phyloP scores from a whole-genome alignment of 352 stramenopile genomes.

The Phytophthora podocarpi region DNA sequence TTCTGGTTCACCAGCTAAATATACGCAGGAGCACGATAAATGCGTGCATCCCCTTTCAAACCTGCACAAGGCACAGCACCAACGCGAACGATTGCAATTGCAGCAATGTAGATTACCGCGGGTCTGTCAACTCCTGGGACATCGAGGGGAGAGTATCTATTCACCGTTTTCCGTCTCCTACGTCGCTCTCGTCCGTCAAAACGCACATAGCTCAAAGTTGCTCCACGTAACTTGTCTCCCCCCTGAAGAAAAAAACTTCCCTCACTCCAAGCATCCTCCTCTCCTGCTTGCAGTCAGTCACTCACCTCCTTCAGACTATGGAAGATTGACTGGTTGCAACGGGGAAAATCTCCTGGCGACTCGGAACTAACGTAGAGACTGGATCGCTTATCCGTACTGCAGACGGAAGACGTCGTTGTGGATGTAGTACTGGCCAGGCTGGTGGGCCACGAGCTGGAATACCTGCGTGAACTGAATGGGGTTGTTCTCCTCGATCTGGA shows the following conservation, averaged over 20 bases:
- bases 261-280: constrained; percentile 15
- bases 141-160: constrained; percentile 39
- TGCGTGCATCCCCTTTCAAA: not conserved
- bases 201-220: constrained; percentile 19
- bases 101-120: not conserved
- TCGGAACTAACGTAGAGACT: constrained; percentile 19
- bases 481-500: constrained; percentile 94
- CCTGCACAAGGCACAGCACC: constrained; percentile 6
- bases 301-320: constrained; percentile 5
- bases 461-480: constrained; percentile 97
- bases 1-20: constrained; percentile 36
- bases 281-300: constrained; percentile 1
- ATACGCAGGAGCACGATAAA: constrained; percentile 19
- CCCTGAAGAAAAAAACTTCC: constrained; percentile 1
- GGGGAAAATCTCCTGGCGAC: not conserved
- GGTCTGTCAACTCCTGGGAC: not conserved
- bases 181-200: constrained; percentile 11
- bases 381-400: constrained; percentile 92
- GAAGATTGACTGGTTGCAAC: not conserved
- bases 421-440: constrained; percentile 95
- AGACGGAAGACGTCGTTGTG: constrained; percentile 98
- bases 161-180: constrained; percentile 36
- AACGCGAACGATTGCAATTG: constrained; percentile 5
- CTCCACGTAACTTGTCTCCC: constrained; percentile 29
- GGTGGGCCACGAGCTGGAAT: constrained; percentile 95